Base-by-base conservation (phyloP, 768 basidiomycete species). In the Coprinopsis strossmayeri region DNA sequence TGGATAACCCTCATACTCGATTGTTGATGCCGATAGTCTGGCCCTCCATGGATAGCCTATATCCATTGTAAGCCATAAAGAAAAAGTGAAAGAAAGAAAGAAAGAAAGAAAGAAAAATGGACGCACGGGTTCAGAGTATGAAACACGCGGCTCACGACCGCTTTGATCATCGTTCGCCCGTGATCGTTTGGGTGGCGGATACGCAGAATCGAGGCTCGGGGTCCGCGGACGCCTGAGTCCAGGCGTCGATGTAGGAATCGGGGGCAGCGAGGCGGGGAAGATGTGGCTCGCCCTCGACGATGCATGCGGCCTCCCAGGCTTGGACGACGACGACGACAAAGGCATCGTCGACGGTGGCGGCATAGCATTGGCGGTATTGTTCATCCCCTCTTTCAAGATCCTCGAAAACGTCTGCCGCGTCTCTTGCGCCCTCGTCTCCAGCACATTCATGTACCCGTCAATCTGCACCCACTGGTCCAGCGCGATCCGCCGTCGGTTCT, bases 391-490 rank as follows among this genome's bases (percentile, higher is more conserved):
- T 25, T 53, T 55, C 35, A 80, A 63, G 52, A 77, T 64, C 12
- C 75, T 66, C 1, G 64, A 46, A 54, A 78, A 81, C 0, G 68
- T 68, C 0, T 64, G 61, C 21, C 81, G 69, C 2, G 77, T 77
- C 37, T 84, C 81, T 0, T 69, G 59, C 0, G 69, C 66, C 24
- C 73, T 68, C 26, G 68, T 32, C 34, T 82, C 79, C 51, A 78
- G 48, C 44, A 63, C 55, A 18, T 54, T 54, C 41, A 84, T 67
- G 55, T 75, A 75, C 28, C 68, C 67, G 21, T 74, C 72, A 53
- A 82, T 67, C 49, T 76, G 71, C 1, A 57, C 41, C 79, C 81
- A 84, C 21, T 66, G 64, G 17, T 80, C 74, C 20, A 68, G 60
- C 30, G 79, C 49, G 48, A 68, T 61, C 45, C 65, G 66, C 50